These are phyloP conservation scores for Aspergillus niger DNA, from an alignment of 2,329 filamentous ascomycete species.

Conservation along the genomic window DNA sequence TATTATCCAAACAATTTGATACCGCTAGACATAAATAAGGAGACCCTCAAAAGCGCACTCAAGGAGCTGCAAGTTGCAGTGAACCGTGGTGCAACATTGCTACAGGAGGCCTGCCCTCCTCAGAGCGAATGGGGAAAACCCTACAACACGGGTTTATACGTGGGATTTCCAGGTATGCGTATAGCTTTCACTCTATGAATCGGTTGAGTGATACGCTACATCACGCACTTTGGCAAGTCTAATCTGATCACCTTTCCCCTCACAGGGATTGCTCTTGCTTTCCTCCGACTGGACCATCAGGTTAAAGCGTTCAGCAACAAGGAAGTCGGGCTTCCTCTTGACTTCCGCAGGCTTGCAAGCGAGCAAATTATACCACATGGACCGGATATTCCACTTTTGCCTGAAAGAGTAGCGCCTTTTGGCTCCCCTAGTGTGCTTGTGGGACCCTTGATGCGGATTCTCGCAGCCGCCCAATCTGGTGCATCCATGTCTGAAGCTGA, in stretches of 20 bases:
- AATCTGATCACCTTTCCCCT: not conserved
- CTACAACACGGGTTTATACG: slow-evolving; percentile 32
- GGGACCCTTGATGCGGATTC: slow-evolving; percentile 30
- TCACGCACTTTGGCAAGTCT: not conserved
- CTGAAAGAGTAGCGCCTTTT: slow-evolving; percentile 37
- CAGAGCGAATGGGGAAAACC: slow-evolving; percentile 25
- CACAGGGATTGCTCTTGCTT: slow-evolving; percentile 40
- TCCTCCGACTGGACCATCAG: slow-evolving; percentile 43
- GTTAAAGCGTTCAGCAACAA: slow-evolving; percentile 25
- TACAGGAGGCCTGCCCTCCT: slow-evolving; percentile 27
- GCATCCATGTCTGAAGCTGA: slow-evolving; percentile 29
- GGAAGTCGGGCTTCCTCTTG: slow-evolving; percentile 16
- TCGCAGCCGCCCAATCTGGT: slow-evolving; percentile 20
- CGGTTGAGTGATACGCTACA: not conserved
- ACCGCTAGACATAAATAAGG: slow-evolving; percentile 22
- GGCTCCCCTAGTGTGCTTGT: slow-evolving; percentile 34
- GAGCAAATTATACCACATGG: slow-evolving; percentile 30
- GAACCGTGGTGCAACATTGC: slow-evolving; percentile 28
- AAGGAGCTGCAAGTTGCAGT: slow-evolving; percentile 34
- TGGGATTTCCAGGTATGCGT: slow-evolving; percentile 34
- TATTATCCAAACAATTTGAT: slow-evolving; percentile 32
- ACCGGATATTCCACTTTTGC: slow-evolving; percentile 27
- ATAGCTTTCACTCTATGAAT: not conserved
- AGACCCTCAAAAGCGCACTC: slow-evolving; percentile 23
- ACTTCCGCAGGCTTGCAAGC: slow-evolving; percentile 31